Base-by-base conservation (phyloP, 2,329 filamentous ascomycete genomes). In the Blastomyces silverae region DNA sequence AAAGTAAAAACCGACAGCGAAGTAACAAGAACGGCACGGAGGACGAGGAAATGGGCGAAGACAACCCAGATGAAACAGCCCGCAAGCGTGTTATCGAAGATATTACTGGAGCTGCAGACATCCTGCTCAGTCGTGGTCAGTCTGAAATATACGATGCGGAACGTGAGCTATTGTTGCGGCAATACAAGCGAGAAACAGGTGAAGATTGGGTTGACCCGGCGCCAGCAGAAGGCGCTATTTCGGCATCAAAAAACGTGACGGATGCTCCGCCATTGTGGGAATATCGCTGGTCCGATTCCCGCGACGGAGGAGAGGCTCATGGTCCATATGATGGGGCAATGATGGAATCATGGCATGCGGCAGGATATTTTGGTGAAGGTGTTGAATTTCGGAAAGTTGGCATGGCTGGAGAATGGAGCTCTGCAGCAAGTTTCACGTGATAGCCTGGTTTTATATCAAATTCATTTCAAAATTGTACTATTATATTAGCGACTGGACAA, bases 131-230 rank as follows among this genome's bases (percentile, higher is more conserved):
- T 39, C 83, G 93, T 64, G 92, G 92, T 25, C 87, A 93, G 68
- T 85, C 87, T 1, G 91, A 97, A n/a, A 88, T 97, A 61, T 99
- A 97, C 77, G 92, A 97, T 65, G 84, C 88, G 56, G 91, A 95
- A 74, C 84, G 92, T 65, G 94, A 97, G 77, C 77, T 89, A 66
- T 83, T 99, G 37, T 86, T 92, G 63, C 84, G 94, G 44, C 89
- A 93, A 74, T 97, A 92, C 75, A 84, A 85, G 68, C 87, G 87
- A 61, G 92, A 97, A 76, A 91, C 91, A 0, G 92, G 92, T 44
- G 91, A 96, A 71, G 85, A 89, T 10, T 99, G 94, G 94, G 79
- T 83, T 62, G 85, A 86, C 53, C 79, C 81, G 6, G 64, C 69
- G 57, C 66, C 59, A n/a, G 61, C 63, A 7, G 48, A 66, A 37